Evolutionary conservation across 139 green algal genomes (phyloP).

Genomic region (Auxenochlorella protothecoides): DNA sequence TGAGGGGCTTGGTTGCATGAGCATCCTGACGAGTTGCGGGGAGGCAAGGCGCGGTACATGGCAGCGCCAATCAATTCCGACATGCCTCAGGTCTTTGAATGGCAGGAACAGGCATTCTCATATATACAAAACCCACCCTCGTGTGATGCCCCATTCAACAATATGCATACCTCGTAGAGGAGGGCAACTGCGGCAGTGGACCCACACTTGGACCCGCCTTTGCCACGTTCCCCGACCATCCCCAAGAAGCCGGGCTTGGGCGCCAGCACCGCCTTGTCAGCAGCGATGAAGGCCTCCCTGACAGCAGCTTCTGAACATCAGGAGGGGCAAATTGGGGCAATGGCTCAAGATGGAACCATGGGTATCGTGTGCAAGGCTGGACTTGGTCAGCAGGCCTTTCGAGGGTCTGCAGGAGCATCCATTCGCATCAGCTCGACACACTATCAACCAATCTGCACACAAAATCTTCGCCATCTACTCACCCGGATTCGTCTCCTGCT

Average conservation of each 20-base stretch:
- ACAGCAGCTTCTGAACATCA: conserved; percentile 27
- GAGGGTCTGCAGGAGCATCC: too few relatives aligned
- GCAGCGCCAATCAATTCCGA: too few relatives aligned
- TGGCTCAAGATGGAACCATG: conserved; percentile 1
- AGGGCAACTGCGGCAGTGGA: conserved; percentile 56
- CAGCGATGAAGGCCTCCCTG: conserved; percentile 28
- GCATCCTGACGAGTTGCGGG: too few relatives aligned
- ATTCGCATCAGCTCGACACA: too few relatives aligned
- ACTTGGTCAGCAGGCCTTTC: conserved; percentile 14
- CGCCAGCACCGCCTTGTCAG: conserved; percentile 36
- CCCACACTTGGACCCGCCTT: conserved; percentile 83
- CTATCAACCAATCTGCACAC: too few relatives aligned
- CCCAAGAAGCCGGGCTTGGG: conserved; percentile 67
- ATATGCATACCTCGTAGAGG: conserved; percentile 9
- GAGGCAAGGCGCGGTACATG: too few relatives aligned
- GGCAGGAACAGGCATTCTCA: too few relatives aligned
- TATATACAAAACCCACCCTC: too few relatives aligned
- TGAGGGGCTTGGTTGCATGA: too few relatives aligned
- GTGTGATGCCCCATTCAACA: too few relatives aligned
- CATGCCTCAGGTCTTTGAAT: too few relatives aligned
- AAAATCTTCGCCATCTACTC: too few relatives aligned
- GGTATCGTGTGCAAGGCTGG: conserved; percentile 33
- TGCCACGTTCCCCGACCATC: conserved; percentile 66
- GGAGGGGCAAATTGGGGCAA: not conserved
- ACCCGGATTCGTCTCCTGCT: not conserved